phyloP scores from a whole-genome alignment of 768 basidiomycete species.

The Pisolithus marmoratus region DNA sequence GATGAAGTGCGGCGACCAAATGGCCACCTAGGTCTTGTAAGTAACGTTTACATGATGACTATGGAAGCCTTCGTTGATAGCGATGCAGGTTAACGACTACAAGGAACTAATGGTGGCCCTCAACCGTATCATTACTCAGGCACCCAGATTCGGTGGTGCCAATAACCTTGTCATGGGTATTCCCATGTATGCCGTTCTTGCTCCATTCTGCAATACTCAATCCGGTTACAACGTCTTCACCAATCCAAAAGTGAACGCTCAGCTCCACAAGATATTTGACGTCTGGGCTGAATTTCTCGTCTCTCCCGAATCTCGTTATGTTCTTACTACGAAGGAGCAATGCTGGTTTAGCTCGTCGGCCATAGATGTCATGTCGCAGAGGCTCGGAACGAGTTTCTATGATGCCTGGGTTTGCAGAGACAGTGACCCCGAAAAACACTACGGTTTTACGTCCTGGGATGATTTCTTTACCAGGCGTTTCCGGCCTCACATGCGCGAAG shows the following conservation, averaged over 20 bases:
- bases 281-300: constrained; percentile 45
- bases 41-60: background rate
- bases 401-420: constrained; percentile 32
- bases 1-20: constrained; percentile 6
- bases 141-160: background rate
- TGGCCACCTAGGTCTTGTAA: background rate
- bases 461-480: constrained; percentile 47
- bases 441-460: constrained; percentile 42
- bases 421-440: constrained; percentile 25
- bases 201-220: background rate
- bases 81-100: constrained; percentile 1
- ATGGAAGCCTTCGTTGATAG: background rate
- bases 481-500: constrained; percentile 32
- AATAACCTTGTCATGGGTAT: background rate
- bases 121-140: constrained; percentile 1
- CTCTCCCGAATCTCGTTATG: constrained; percentile 37
- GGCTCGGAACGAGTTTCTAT: constrained; percentile 23
- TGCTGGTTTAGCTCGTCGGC: constrained; percentile 47
- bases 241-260: constrained; percentile 39
- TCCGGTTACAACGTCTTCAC: constrained; percentile 7
- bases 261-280: constrained; percentile 45
- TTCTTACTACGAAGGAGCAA: constrained; percentile 31
- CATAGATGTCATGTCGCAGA: constrained; percentile 8
- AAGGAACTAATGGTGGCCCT: background rate
- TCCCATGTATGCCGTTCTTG: background rate